Evolutionary conservation across 768 basidiomycete genomes (phyloP), one percentile per base, ranked within the genome.

Genomic region (Rhizopogon rudus): DNA sequence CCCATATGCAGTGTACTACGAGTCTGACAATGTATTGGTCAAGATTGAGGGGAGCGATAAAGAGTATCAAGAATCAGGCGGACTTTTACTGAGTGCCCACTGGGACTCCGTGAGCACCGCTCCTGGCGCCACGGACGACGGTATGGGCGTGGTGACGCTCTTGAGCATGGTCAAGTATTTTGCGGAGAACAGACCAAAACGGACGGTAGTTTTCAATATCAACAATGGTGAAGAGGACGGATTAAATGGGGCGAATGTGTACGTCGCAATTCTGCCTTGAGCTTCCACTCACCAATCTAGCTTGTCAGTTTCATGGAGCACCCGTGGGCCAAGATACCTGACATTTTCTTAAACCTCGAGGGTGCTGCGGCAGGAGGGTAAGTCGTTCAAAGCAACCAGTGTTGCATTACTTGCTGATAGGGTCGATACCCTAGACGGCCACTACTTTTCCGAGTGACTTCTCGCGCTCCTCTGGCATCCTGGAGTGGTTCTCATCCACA

Each of bases 221-320:
- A 93, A 93, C 67, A 92, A 93, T 57, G 91, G 86, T 1, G 91
- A 93, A 64, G 91, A 93, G 62, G 83, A 89, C 65, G 80, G 83
- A 35, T 66, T 92, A 59, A 78, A 86, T 57, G 91, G 91, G 22
- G 86, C 89, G 7, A 83, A 84, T 63, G 74, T 77, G 80, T 89
- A 66, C 59, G 74, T 67, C 49, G 50, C 53, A 53, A 45, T 50
- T 45, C 65, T 67, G 5, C 9, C 12, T 5, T 44, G 1, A 12
- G 9, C 5, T 29, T 41, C 7, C 6, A 17, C 10, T 43, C 12
- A 44, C 20, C 53, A 14, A 66, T 16, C 0, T 48, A 33, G 39
- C 37, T 43, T 20, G 52, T 53, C 35, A 88, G 86, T 8, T 90
- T 88, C 63, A 62, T 89, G 55, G 73, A 81, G 59, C 90, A 93